phyloP scores from a whole-genome alignment of 2,329 filamentous ascomycete genomes.

The Colletotrichum cereale region DNA sequence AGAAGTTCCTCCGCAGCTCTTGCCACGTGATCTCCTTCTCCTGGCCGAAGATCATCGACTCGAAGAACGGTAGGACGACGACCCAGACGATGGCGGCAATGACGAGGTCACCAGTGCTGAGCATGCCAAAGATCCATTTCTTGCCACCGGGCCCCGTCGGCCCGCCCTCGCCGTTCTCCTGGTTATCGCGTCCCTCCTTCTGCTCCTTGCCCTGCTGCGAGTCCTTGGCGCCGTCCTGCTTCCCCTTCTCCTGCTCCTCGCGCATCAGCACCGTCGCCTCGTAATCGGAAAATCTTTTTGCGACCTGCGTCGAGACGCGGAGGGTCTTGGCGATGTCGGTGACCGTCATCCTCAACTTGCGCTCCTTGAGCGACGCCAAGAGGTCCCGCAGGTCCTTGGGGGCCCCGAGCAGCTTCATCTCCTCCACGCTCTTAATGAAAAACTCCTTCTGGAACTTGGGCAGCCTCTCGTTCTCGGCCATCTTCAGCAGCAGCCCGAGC shows the following conservation, averaged over 20 bases:
- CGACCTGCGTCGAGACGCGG: conserved; percentile 67
- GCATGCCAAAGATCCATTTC: conserved; percentile 41
- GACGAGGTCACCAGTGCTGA: conserved; percentile 59
- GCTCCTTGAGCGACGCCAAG: conserved; percentile 68
- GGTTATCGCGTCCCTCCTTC: conserved; percentile 30
- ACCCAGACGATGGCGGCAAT: conserved; percentile 57
- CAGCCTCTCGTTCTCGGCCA: conserved; percentile 69
- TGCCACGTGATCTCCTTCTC: conserved; percentile 93
- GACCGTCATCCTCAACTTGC: conserved; percentile 51
- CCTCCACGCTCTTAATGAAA: conserved; percentile 70
- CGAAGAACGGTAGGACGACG: conserved; percentile 58
- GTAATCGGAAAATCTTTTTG: conserved; percentile 54
- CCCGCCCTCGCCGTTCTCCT: conserved; percentile 32
- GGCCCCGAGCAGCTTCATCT: conserved; percentile 76
- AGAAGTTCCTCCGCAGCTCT: conserved; percentile 91
- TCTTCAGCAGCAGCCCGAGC: conserved; percentile 66
- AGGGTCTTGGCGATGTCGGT: conserved; percentile 70
- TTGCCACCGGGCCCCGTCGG: conserved; percentile 40
- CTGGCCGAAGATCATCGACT: conserved; percentile 54
- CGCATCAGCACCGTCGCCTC: conserved; percentile 38
- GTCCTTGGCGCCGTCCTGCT: conserved; percentile 37
- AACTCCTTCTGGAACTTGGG: conserved; percentile 72
- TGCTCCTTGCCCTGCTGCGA: conserved; percentile 49
- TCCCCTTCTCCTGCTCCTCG: conserved; percentile 38
- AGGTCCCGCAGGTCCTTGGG: conserved; percentile 75